Percentiles rank a stretch among this genome's conserved stretches.
Evolutionary conservation across 495 filamentous ascomycete species (phyloP).

Genomic region (Lasiosphaeris hirsuta): DNA sequence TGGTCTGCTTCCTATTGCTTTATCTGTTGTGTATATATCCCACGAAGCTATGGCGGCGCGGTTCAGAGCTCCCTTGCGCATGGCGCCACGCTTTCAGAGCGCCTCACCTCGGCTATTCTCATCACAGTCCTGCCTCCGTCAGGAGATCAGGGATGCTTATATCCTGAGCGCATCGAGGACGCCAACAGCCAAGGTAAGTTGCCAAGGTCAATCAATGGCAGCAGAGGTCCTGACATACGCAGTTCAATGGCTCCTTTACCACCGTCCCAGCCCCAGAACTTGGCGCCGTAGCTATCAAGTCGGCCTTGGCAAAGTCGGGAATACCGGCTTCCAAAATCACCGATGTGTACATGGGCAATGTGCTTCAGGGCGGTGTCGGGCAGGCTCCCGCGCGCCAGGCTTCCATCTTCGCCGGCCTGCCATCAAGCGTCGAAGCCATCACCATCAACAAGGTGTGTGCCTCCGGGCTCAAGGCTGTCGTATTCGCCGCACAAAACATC

Average conservation of each 20-base stretch:
- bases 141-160: conserved; percentile 84
- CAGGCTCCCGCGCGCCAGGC: conserved; percentile 94
- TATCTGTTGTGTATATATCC: not conserved
- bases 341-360: conserved; percentile 96
- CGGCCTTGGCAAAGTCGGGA: conserved; percentile 77
- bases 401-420: conserved; percentile 79
- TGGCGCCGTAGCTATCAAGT: conserved; percentile 83
- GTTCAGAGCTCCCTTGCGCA: conserved; percentile 18
- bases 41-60: conserved; percentile 16
- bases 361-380: conserved; percentile 78
- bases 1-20: not conserved
- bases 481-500: conserved; percentile 87
- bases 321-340: conserved; percentile 73
- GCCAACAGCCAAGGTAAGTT: conserved; percentile 73
- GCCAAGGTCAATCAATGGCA: not conserved
- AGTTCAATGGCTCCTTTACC: conserved; percentile 92
- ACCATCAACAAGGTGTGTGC: conserved; percentile 98
- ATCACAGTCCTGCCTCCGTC: conserved; percentile 51
- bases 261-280: conserved; percentile 81
- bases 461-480: conserved; percentile 88
- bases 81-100: conserved; percentile 14
- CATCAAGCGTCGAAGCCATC: conserved; percentile 71
- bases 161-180: conserved; percentile 86
- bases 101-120: conserved; percentile 61
- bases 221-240: conserved; percentile 16